Evolutionary conservation across 768 basidiomycete species (phyloP), one percentile per base, ranked within the genome.

Genomic region (Clitopilus hobsonii): DNA sequence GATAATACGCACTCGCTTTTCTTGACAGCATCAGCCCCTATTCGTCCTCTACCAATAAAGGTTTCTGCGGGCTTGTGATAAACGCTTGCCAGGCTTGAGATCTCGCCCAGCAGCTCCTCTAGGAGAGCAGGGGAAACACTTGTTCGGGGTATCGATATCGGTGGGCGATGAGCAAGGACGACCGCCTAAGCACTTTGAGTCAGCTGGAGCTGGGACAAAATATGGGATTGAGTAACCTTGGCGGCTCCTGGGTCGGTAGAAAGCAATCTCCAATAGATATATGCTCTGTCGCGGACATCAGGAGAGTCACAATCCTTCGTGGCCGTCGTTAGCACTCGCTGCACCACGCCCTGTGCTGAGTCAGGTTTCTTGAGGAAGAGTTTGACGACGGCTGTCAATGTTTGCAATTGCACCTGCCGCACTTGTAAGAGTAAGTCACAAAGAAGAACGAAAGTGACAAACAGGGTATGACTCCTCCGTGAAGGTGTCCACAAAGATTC

Each of bases 1-100:
- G 51, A 49, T 55, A 25, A 55, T 25, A 74, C 85, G 30, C 56
- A 87, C 85, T 86, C 86, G 53, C 69, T 62, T 69, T 79, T 86
- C 62, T 78, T 76, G 61, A 95, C 76, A 5, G 88, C 76, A 61
- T 94, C 92, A 0, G 85, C 91, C 6, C 93, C 88, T 54, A 98
- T 77, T 49, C 95, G 80, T 6, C 97, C 96, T 60, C 85, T 85
- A 0, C 96, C 97, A 54, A 99, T 84, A 64, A 99, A 99, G 0
- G 97, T 98, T 67, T 94, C 91, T 29, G 86, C 86, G 0, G 97
- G 97, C 69, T 97, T 98, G 74, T 99, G 97, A 67, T 99, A 99
- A 1, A 96, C 94, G 65, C 94, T 96, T 5, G 94, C 92, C 18
- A 98, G 73, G 41, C 81, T 85, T 1, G 92, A 93, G 20, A 98